These are phyloP conservation scores for Pythium brachiatum DNA, from an alignment of 352 stramenopile genomes.

Conservation along the genomic window DNA sequence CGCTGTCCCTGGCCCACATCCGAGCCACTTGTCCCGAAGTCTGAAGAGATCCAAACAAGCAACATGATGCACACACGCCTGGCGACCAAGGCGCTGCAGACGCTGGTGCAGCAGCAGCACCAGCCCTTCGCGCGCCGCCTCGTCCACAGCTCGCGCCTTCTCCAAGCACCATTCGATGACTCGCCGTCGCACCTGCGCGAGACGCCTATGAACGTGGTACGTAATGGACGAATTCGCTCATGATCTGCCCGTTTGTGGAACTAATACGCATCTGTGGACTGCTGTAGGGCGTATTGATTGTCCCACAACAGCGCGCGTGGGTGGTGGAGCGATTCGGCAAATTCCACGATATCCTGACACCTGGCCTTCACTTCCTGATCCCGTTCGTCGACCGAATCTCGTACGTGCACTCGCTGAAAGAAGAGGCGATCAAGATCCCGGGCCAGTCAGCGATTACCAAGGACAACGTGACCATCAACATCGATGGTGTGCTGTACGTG, in stretches of 20 bases:
- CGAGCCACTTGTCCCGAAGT: constrained; percentile 1
- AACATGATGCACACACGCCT: constrained; percentile 22
- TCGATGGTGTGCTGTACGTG: constrained; percentile 91
- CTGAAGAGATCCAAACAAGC: constrained; percentile 9
- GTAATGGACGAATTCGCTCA: not conserved
- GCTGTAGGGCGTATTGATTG: constrained; percentile 73
- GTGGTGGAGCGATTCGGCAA: constrained; percentile 92
- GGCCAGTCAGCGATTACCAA: constrained; percentile 89
- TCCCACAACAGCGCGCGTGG: constrained; percentile 88
- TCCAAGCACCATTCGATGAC: constrained; percentile 24
- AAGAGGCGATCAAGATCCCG: constrained; percentile 90
- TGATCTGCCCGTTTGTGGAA: not conserved
- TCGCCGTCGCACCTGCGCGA: constrained; percentile 22
- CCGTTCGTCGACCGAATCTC: constrained; percentile 88
- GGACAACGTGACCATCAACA: constrained; percentile 91
- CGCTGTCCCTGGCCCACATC: constrained; percentile 11
- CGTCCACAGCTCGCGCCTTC: constrained; percentile 24
- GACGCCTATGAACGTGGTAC: constrained; percentile 29
- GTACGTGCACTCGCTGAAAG: constrained; percentile 92
- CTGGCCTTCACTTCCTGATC: constrained; percentile 89
- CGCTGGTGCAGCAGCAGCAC: constrained; percentile 10
- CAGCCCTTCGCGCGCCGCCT: constrained; percentile 9
- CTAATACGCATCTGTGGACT: not conserved
- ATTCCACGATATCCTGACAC: constrained; percentile 83
- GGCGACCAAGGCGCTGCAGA: constrained; percentile 12